These are phyloP conservation scores for Scutellaria galericulata DNA, from an alignment of 257 asterid species.

Conservation along the genomic window DNA sequence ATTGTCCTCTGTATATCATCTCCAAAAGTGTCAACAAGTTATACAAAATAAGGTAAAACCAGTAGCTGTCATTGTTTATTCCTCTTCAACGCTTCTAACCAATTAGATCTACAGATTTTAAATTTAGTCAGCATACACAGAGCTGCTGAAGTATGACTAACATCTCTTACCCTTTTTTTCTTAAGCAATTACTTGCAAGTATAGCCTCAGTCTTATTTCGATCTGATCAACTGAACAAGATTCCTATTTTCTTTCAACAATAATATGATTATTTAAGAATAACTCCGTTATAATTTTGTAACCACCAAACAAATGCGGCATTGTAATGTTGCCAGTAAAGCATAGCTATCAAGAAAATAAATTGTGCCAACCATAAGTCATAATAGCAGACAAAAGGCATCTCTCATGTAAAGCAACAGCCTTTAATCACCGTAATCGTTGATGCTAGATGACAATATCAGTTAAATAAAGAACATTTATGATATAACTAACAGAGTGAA, in stretches of 20 bases:
- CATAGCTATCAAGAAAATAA: slow-evolving; percentile 1
- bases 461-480: not conserved
- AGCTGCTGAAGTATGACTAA: slow-evolving; percentile 13
- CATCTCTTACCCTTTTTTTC: not conserved
- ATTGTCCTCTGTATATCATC: not conserved
- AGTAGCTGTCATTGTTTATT: not conserved
- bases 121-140: not conserved
- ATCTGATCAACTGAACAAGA: slow-evolving; percentile 11
- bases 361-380: not conserved
- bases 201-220: slow-evolving; percentile 2
- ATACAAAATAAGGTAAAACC: slow-evolving; percentile 11
- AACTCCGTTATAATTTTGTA: slow-evolving; percentile 14
- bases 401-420: not conserved
- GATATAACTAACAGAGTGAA: not conserved
- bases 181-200: not conserved
- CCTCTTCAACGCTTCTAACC: slow-evolving; percentile 1
- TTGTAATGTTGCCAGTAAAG: slow-evolving; percentile 5
- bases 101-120: not conserved
- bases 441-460: not conserved
- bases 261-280: not conserved
- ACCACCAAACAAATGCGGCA: not conserved
- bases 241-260: slow-evolving; percentile 7
- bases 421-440: slow-evolving; percentile 14
- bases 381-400: not conserved
- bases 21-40: not conserved